Percentiles rank a stretch among this genome's conserved stretches.
Evolutionary conservation across 2,329 filamentous ascomycete genomes (phyloP).

Genomic region (Coniochaeta hoffmannii): DNA sequence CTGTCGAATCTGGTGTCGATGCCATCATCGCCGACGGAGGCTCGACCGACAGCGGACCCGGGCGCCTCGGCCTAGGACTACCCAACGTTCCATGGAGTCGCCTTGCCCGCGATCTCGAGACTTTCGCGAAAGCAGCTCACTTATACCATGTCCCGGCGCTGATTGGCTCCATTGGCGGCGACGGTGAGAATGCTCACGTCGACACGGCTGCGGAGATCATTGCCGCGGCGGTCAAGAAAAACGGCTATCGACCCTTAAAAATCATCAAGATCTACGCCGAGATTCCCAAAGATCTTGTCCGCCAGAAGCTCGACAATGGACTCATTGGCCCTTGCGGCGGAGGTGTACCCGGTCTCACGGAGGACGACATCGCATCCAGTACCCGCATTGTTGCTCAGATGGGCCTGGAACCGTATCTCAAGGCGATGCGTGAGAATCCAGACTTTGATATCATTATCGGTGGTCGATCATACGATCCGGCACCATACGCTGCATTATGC

Average conservation of each 20-base stretch:
- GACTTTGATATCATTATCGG: constrained; percentile 41
- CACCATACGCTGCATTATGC: constrained; percentile 29
- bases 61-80: constrained; percentile 6
- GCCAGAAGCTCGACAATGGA: constrained; percentile 19
- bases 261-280: constrained; percentile 29
- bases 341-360: constrained; percentile 30
- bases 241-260: constrained; percentile 21
- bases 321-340: constrained; percentile 29
- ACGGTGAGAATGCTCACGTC: constrained; percentile 29
- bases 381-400: constrained; percentile 35
- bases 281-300: constrained; percentile 25
- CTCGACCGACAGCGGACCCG: constrained; percentile 17
- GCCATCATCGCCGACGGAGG: constrained; percentile 18
- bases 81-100: constrained; percentile 2
- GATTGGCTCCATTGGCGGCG: constrained; percentile 29
- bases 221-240: constrained; percentile 9
- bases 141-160: constrained; percentile 11
- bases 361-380: constrained; percentile 27
- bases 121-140: constrained; percentile 4
- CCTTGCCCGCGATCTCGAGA: background rate
- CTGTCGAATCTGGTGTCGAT: constrained; percentile 11
- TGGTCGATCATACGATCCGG: constrained; percentile 34
- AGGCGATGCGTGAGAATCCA: constrained; percentile 30
- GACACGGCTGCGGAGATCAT: constrained; percentile 7
- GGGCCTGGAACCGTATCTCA: constrained; percentile 35